Base-by-base conservation (phyloP, 768 basidiomycete genomes). In the Termitomyces sp. region DNA sequence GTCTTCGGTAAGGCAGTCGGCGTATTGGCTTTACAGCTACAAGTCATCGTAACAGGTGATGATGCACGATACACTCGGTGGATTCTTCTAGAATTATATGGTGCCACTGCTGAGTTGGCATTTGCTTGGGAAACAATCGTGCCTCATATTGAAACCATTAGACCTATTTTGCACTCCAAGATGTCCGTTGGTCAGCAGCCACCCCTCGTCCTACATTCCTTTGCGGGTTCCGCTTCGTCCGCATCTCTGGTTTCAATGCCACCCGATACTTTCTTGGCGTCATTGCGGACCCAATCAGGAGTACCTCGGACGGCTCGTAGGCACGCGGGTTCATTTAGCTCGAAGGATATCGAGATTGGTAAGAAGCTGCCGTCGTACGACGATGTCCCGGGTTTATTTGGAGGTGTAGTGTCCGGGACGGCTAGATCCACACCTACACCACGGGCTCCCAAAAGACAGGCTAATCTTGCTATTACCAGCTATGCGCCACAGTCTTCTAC, bases 311-410 rank as follows among this genome's bases (percentile, higher is more conserved):
- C 81, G 49, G 79, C 83, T 24, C 79, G 94, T 44, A 79, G 94
- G 37, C 90, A 96, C 69, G 94, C 91, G 5, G 94, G 94, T n/a
- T 96, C 94, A 4, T 98, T 96, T 74, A 96, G 94, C 60, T 86
- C 81, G 26, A 90, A 92, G 67, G 94, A 97, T 68, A 89, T 96
- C 6, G 88, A 96, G 67, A 85, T 91, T 51, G 94, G 94, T 41
- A 92, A 87, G 71, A 77, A 82, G 55, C 68, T 91, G 50, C 88
- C 90, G 8, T 87, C 86, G n/a, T 82, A 82, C 61, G 80, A 85
- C 46, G 70, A 75, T 14, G 61, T 76, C 8, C 74, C 78, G 39
- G 65, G 63, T 32, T 65, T 68, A 53, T 64, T 70, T 13, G 70
- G 75, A 53, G 75, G 77, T 24, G 64, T 77, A 42, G 60, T 67